Percentiles rank a stretch among this genome's conserved stretches.
Evolutionary conservation across 768 basidiomycete species (phyloP).

Genomic region (Leccinum truebloodii): DNA sequence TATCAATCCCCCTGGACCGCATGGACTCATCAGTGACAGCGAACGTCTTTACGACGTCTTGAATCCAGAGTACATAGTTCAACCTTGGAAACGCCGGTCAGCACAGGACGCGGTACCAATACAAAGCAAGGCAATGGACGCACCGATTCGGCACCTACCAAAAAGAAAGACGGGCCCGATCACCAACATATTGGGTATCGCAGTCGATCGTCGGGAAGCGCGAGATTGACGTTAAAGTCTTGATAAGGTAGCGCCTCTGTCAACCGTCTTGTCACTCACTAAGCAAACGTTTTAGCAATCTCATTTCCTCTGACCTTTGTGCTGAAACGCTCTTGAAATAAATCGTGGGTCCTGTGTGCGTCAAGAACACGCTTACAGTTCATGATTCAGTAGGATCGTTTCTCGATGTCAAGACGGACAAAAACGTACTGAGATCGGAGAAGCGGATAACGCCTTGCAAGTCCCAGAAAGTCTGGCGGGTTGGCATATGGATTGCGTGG

Average conservation of each 20-base stretch:
- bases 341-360: slow-evolving; percentile 43
- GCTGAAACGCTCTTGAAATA: slow-evolving; percentile 75
- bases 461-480: slow-evolving; percentile 56
- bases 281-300: too few relatives aligned
- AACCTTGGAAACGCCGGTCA: slow-evolving; percentile 45
- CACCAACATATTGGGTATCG: slow-evolving; percentile 27
- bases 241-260: too few relatives aligned
- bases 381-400: slow-evolving; percentile 5
- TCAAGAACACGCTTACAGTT: slow-evolving; percentile 28
- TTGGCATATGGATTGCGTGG: slow-evolving; percentile 35
- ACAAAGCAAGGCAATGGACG: not conserved
- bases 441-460: slow-evolving; percentile 58
- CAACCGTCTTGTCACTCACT: not conserved
- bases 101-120: not conserved
- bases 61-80: slow-evolving; percentile 86
- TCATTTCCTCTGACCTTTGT: slow-evolving; percentile 52
- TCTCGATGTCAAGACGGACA: not conserved
- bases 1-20: slow-evolving; percentile 54
- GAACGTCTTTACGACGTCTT: slow-evolving; percentile 56
- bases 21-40: slow-evolving; percentile 27
- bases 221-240: too few relatives aligned
- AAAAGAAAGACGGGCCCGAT: not conserved
- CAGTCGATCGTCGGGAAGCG: slow-evolving; percentile 51
- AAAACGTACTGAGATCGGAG: slow-evolving; percentile 54
- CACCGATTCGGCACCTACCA: slow-evolving; percentile 73